Evolutionary conservation across 2,329 filamentous ascomycete genomes (phyloP).

Genomic region (Colletotrichum sp.): DNA sequence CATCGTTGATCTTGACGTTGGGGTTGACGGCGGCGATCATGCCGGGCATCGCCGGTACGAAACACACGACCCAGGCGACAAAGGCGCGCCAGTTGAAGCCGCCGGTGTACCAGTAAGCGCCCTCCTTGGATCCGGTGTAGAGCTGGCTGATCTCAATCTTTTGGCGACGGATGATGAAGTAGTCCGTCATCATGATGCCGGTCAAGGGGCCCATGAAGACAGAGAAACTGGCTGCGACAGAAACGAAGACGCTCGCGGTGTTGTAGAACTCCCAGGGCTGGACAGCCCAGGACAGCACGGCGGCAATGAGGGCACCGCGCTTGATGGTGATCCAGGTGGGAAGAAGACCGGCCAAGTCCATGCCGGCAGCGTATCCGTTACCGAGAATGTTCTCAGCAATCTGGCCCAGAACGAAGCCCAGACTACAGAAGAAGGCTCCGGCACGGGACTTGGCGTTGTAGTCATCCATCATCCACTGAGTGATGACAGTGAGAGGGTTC

Average conservation of each 20-base stretch:
- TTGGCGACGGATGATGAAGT: constrained; percentile 34
- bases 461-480: constrained; percentile 31
- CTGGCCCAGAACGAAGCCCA: constrained; percentile 31
- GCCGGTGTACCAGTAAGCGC: constrained; percentile 41
- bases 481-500: constrained; percentile 30
- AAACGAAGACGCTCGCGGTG: constrained; percentile 29
- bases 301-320: constrained; percentile 29
- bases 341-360: constrained; percentile 32
- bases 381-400: constrained; percentile 33
- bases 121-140: constrained; percentile 34
- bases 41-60: constrained; percentile 32
- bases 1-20: constrained; percentile 11
- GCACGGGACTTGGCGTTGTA: constrained; percentile 28
- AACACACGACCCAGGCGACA: constrained; percentile 34
- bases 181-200: constrained; percentile 34
- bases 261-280: constrained; percentile 36
- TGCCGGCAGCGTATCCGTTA: constrained; percentile 32
- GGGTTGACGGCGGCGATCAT: constrained; percentile 27
- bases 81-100: constrained; percentile 41
- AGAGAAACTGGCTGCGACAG: constrained; percentile 30
- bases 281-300: constrained; percentile 28
- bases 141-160: constrained; percentile 42
- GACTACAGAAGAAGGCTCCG: constrained; percentile 31
- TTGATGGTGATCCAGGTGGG: constrained; percentile 31
- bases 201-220: constrained; percentile 33